Conservation (phyloP, 2,329 filamentous ascomycete genomes). For the Cladophialophora carrionii region DNA sequence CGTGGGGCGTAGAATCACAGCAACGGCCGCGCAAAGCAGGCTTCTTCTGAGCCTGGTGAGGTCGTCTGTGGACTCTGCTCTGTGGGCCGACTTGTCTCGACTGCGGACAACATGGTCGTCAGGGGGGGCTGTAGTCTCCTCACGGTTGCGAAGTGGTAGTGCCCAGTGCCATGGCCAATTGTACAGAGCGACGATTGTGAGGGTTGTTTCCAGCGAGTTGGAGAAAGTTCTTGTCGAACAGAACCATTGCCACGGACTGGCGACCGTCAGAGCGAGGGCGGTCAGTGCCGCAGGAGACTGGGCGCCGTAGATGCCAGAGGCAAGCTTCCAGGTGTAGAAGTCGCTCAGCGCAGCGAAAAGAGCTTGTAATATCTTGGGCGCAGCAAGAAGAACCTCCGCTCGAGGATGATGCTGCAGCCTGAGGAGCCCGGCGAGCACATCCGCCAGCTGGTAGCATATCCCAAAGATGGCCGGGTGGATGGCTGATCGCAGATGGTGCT, state of each 20-base stretch:
- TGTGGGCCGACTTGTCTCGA: slow-evolving; percentile 44
- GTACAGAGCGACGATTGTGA: slow-evolving; percentile 78
- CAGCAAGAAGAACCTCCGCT: slow-evolving; percentile 69
- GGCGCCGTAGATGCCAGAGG: slow-evolving; percentile 70
- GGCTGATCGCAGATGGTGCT: slow-evolving; percentile 81
- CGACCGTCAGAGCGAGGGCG: slow-evolving; percentile 70
- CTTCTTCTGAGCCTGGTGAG: slow-evolving; percentile 58
- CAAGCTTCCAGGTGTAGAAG: slow-evolving; percentile 85
- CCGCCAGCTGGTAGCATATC: slow-evolving; percentile 67
- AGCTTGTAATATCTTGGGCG: slow-evolving; percentile 77
- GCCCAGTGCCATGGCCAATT: slow-evolving; percentile 85
- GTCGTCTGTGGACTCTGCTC: slow-evolving; percentile 37
- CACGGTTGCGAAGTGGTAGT: slow-evolving; percentile 38
- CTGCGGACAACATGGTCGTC: slow-evolving; percentile 46
- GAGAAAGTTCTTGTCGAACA: slow-evolving; percentile 91
- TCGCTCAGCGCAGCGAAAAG: slow-evolving; percentile 77
- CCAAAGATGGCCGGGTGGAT: slow-evolving; percentile 90
- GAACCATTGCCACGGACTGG: slow-evolving; percentile 96
- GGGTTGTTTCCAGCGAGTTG: slow-evolving; percentile 87
- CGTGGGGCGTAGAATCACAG: slow-evolving; percentile 85
- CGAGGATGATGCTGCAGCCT: slow-evolving; percentile 59
- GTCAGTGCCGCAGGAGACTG: slow-evolving; percentile 67
- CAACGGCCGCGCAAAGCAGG: slow-evolving; percentile 74
- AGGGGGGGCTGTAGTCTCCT: background rate
- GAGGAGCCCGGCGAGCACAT: slow-evolving; percentile 60